A percentile compares a stretch with the other conserved stretches of the same genome.
Evolutionary conservation across 768 basidiomycete genomes (phyloP).

Genomic region (Pleurotus citrinopileatus): DNA sequence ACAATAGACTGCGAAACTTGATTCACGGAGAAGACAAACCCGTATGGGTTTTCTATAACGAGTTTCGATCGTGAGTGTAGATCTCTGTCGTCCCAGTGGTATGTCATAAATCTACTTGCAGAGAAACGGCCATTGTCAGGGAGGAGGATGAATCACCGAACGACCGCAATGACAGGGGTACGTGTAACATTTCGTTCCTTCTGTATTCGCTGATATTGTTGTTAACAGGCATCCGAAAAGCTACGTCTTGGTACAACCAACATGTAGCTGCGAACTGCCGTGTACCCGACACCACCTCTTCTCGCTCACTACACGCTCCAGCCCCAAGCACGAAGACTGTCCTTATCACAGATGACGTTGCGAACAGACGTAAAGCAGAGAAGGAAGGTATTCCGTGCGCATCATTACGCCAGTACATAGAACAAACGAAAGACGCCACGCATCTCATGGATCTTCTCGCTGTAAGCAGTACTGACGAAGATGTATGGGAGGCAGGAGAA

Average conservation of each 20-base stretch:
- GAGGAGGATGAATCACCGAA: slow-evolving; percentile 84
- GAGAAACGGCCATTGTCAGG: slow-evolving; percentile 77
- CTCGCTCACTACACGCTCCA: slow-evolving; percentile 33
- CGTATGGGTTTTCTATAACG: slow-evolving; percentile 87
- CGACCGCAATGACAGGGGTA: slow-evolving; percentile 93
- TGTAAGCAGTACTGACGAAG: slow-evolving; percentile 53
- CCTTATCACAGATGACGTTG: slow-evolving; percentile 87
- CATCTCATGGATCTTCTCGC: slow-evolving; percentile 83
- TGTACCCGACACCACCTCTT: slow-evolving; percentile 45
- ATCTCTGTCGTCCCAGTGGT: not conserved
- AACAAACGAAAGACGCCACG: slow-evolving; percentile 58
- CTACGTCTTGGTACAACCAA: slow-evolving; percentile 87
- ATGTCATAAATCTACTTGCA: slow-evolving; percentile 21
- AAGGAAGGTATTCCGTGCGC: slow-evolving; percentile 55
- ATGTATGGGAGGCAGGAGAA: not conserved
- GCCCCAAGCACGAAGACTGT: slow-evolving; percentile 60
- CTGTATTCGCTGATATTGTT: too few relatives aligned
- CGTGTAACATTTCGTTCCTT: slow-evolving; percentile 13
- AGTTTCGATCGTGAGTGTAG: slow-evolving; percentile 69
- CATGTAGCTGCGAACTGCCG: slow-evolving; percentile 37
- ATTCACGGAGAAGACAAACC: slow-evolving; percentile 81
- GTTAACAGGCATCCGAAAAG: slow-evolving; percentile 74
- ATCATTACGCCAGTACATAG: slow-evolving; percentile 84
- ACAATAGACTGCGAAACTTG: slow-evolving; percentile 87
- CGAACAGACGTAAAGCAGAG: slow-evolving; percentile 76